Evolutionary conservation across 176 grass and related monocot genomes (phyloP), one percentile per base, ranked within the genome.

Genomic region (Ensete ventricosum): DNA sequence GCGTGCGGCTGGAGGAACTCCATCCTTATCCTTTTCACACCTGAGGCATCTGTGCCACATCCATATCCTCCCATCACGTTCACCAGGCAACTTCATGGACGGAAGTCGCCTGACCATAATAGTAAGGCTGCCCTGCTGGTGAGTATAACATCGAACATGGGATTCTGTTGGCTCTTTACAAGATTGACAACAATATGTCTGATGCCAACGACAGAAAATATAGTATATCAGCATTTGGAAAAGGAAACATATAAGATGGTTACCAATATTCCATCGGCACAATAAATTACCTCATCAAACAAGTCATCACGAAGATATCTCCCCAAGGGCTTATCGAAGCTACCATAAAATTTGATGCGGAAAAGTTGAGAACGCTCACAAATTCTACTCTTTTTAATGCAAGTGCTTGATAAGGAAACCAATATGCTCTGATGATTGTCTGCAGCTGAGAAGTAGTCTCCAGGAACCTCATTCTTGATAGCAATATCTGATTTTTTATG

Each of bases 11-110:
- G 90, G 93, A 12, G 89, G 93, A 59, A 92, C 80, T 82, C 88
- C 88, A 82, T 90, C 82, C 80, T 70, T 50, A 51, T 92, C 71
- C 62, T 82, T 82, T 66, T 90, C 82, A 64, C 93, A 97, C 53
- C 81, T 90, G 64, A 82, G 80, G 76, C 93, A 97, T 81, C 93
- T 89, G 22, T 97, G 93, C 93, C 93, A 97, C 90, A 97, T 97
- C 93, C 93, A 97, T 83, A 97, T 97, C 85, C 80, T 90, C 69
- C 88, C 88, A 79, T 93, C 90, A 75, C 71, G 83, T 83, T 90
- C 90, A 26, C 93, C 93, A 29, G 79, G 74, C 72, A 97, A 87
- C n/a, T 90, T 87, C 59, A 67, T 71, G 75, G 77, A 82, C 20
- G 73, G 52, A 76, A 90, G 81, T 67, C 74, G 83, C 62, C 87